These are phyloP conservation scores for Oryza australiensis DNA, from an alignment of 176 grass and related monocot species.

Conservation along the genomic window DNA sequence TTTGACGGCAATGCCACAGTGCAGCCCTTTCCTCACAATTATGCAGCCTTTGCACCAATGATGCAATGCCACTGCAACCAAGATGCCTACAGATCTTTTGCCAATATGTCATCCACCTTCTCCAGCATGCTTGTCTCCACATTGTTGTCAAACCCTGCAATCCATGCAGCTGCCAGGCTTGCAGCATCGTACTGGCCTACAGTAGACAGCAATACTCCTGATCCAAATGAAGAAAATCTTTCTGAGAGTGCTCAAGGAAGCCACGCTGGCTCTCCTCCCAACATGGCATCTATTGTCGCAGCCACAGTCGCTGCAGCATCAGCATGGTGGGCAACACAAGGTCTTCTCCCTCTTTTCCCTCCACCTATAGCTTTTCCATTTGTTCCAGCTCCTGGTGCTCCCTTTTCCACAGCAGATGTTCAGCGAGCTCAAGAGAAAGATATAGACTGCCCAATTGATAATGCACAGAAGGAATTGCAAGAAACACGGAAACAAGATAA, in stretches of 20 bases:
- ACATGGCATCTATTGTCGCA: constrained; percentile 66
- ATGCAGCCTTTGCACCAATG: constrained; percentile 49
- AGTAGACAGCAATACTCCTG: constrained; percentile 37
- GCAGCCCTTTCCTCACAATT: constrained; percentile 50
- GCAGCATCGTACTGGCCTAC: constrained; percentile 85
- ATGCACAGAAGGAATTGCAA: constrained; percentile 39
- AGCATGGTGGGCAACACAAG: constrained; percentile 94
- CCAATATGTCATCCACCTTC: constrained; percentile 71
- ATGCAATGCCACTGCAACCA: constrained; percentile 58
- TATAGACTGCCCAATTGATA: constrained; percentile 32
- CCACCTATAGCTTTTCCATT: constrained; percentile 57
- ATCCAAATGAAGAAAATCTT: constrained; percentile 49
- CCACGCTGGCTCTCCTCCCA: constrained; percentile 46
- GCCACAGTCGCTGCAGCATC: constrained; percentile 88
- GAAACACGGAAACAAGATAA: constrained; percentile 34
- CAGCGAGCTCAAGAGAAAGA: constrained; percentile 42
- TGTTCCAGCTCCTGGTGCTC: constrained; percentile 38
- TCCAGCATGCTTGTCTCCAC: constrained; percentile 81
- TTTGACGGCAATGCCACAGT: constrained; percentile 33
- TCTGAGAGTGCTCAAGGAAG: constrained; percentile 48
- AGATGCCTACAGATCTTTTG: constrained; percentile 68
- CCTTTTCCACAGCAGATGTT: constrained; percentile 33
- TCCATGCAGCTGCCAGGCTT: constrained; percentile 72
- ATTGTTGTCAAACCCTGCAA: constrained; percentile 77
- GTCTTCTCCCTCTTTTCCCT: constrained; percentile 79